Percentiles rank a stretch among this genome's conserved stretches.
These are phyloP conservation scores for Tricholoma terreum DNA, from an alignment of 768 basidiomycete genomes.

Conservation along the genomic window DNA sequence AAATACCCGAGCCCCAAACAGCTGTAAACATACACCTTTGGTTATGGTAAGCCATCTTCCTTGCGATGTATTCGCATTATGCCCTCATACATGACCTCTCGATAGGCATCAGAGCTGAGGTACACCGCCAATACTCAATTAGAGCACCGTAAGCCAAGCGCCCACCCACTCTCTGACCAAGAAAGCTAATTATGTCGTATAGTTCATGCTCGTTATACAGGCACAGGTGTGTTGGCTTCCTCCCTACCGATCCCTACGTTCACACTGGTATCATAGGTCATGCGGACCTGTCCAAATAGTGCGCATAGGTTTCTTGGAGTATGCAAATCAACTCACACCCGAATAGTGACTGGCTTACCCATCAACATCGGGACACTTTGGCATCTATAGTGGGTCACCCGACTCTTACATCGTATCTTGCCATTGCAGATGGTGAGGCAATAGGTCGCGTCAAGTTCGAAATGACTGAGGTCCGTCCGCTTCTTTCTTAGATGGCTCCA, in stretches of 20 bases:
- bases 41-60: constrained; percentile 40
- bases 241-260: constrained; percentile 1
- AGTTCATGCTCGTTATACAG: constrained; percentile 97
- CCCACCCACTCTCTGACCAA: background rate
- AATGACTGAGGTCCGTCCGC: constrained; percentile 79
- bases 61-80: constrained; percentile 3
- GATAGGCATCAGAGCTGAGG: constrained; percentile 83
- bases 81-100: constrained; percentile 8
- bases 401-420: constrained; percentile 78
- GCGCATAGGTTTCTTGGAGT: constrained; percentile 28
- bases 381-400: constrained; percentile 92
- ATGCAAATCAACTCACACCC: constrained; percentile 7
- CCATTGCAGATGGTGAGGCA: constrained; percentile 94
- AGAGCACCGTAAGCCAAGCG: constrained; percentile 71
- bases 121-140: constrained; percentile 97
- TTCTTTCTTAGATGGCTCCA: constrained; percentile 6
- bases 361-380: constrained; percentile 96
- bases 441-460: constrained; percentile 88
- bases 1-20: constrained; percentile 26
- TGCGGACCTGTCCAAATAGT: constrained; percentile 97
- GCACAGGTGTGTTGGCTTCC: constrained; percentile 64
- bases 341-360: constrained; percentile 91
- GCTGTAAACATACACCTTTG: constrained; percentile 31
- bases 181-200: constrained; percentile 11
- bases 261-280: constrained; percentile 57